These are phyloP conservation scores for Saccharomycopsis synnaedendra DNA, from an alignment of 805 yeast species.

Conservation along the genomic window DNA sequence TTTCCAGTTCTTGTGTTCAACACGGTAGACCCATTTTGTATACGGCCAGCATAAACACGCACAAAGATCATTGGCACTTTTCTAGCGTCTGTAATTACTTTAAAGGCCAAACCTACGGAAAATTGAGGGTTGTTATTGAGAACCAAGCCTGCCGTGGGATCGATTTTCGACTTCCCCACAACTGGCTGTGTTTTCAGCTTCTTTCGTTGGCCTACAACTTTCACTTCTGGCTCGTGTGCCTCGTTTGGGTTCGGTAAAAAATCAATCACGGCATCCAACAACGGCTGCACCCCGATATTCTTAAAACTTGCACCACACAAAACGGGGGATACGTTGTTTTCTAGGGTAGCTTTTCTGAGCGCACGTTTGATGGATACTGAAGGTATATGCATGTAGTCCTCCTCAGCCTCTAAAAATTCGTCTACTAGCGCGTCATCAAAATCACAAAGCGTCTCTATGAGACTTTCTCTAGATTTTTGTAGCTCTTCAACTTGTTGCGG, in stretches of 20 bases:
- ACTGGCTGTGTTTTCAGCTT: slow-evolving; percentile 17
- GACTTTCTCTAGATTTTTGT: slow-evolving; percentile 51
- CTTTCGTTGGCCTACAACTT: slow-evolving; percentile 18
- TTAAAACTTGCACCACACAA: slow-evolving; percentile 88
- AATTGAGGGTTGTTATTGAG: slow-evolving; percentile 47
- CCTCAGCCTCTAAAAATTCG: slow-evolving; percentile 53
- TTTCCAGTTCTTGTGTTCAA: slow-evolving; percentile 61
- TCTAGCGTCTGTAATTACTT: slow-evolving; percentile 76
- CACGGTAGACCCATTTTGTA: slow-evolving; percentile 51
- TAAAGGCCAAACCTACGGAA: slow-evolving; percentile 79
- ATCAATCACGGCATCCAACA: slow-evolving; percentile 90
- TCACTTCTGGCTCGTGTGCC: slow-evolving; percentile 42
- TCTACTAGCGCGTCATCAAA: slow-evolving; percentile 70
- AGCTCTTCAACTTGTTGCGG: slow-evolving; percentile 37
- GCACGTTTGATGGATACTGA: slow-evolving; percentile 41
- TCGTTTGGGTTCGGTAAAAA: slow-evolving; percentile 84
- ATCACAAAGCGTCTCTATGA: slow-evolving; percentile 78
- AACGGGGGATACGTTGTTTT: slow-evolving; percentile 56
- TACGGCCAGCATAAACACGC: slow-evolving; percentile 76
- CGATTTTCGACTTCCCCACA: slow-evolving; percentile 22
- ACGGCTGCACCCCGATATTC: slow-evolving; percentile 93
- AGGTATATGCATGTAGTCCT: slow-evolving; percentile 57
- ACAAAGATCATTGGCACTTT: slow-evolving; percentile 78
- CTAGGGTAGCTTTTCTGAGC: slow-evolving; percentile 51
- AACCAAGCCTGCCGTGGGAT: slow-evolving; percentile 34